A percentile compares a stretch with the other conserved stretches of the same genome.
These are phyloP conservation scores for Ephemerocybe angulata DNA, from an alignment of 768 basidiomycete species.

Conservation along the genomic window DNA sequence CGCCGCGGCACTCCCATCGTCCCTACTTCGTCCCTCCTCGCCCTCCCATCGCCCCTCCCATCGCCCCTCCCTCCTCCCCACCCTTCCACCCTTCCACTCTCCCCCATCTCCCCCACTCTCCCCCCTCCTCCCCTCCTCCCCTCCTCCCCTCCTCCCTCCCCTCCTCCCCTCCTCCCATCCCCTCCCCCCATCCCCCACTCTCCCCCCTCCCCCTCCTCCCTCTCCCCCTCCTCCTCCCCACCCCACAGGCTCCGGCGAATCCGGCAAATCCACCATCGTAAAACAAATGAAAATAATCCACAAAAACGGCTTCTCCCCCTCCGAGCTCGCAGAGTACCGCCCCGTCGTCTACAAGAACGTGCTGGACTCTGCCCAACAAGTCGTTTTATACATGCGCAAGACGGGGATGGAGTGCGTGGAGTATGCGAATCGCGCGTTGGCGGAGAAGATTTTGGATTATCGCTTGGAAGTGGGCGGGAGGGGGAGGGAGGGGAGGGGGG, in stretches of 20 bases:
- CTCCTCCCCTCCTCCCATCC: background rate
- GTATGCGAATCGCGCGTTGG: constrained; percentile 56
- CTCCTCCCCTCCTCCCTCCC: background rate
- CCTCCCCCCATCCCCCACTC: background rate
- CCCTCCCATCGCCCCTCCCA: background rate
- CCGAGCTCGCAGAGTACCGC: constrained; percentile 74
- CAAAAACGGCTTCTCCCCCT: constrained; percentile 79
- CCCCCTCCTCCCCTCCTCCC: background rate
- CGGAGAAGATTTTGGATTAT: constrained; percentile 63
- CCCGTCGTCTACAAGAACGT: constrained; percentile 83
- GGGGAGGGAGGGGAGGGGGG: constrained; percentile 8
- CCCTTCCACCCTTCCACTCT: background rate
- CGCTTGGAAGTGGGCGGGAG: constrained; percentile 42
- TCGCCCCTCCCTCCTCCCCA: background rate
- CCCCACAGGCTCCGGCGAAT: constrained; percentile 81
- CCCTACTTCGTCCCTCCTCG: background rate
- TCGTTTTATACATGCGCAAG: constrained; percentile 84
- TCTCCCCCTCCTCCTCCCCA: background rate
- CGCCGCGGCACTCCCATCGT: background rate
- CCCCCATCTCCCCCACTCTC: background rate
- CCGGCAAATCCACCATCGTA: constrained; percentile 92
- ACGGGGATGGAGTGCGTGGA: constrained; percentile 75
- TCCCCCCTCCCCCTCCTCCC: background rate
- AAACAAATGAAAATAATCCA: constrained; percentile 99
- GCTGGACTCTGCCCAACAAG: constrained; percentile 82